phyloP scores from a whole-genome alignment of 495 filamentous ascomycete genomes.

The Penicillium turbatum region DNA sequence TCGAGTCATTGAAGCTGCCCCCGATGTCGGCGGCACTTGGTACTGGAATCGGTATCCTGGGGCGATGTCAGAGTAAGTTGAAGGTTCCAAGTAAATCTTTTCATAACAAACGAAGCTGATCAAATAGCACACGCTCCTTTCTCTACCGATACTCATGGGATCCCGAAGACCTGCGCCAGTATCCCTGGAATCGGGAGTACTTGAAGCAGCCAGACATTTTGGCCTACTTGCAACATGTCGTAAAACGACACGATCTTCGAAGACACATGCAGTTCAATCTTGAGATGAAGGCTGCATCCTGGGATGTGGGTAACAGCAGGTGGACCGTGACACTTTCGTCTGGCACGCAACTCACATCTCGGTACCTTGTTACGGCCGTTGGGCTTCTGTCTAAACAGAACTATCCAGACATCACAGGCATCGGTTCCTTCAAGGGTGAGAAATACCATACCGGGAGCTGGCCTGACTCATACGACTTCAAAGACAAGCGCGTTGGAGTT shows the following conservation, averaged over 20 bases:
- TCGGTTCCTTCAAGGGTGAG: constrained; percentile 14
- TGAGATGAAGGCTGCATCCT: constrained; percentile 12
- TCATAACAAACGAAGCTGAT: background rate
- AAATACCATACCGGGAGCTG: constrained; percentile 26
- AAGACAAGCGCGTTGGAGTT: constrained; percentile 44
- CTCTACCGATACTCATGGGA: constrained; percentile 29
- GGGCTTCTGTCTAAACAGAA: constrained; percentile 12
- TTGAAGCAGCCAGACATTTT: constrained; percentile 20
- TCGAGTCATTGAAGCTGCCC: constrained; percentile 44
- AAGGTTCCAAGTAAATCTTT: constrained; percentile 10
- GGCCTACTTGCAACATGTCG: constrained; percentile 22
- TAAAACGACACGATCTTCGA: constrained; percentile 17
- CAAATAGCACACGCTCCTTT: background rate
- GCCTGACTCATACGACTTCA: constrained; percentile 20
- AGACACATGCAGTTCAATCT: constrained; percentile 23
- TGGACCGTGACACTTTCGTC: constrained; percentile 5
- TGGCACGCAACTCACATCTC: constrained; percentile 2
- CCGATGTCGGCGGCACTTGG: constrained; percentile 49
- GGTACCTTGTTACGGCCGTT: constrained; percentile 18
- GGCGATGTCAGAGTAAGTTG: constrained; percentile 3
- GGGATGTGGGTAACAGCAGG: constrained; percentile 8
- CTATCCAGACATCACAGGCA: constrained; percentile 31
- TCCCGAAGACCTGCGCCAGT: constrained; percentile 15
- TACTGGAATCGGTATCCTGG: constrained; percentile 31
- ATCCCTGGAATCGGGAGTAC: constrained; percentile 19